Percentiles rank a stretch among this genome's conserved stretches.
phyloP scores from a whole-genome alignment of 805 yeast genomes.

The Dipodascus albidus region DNA sequence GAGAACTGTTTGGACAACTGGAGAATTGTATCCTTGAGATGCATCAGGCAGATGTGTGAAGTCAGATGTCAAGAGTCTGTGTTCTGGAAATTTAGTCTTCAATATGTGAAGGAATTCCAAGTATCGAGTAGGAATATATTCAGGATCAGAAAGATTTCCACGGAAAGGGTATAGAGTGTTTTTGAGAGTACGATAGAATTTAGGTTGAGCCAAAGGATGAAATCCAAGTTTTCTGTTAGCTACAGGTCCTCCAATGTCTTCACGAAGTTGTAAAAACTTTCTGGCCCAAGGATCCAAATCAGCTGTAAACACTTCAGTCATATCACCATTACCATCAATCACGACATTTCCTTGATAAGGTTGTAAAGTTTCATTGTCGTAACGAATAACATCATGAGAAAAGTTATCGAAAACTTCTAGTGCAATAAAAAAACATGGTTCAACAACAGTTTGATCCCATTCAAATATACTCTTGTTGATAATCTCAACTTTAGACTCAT shows the following conservation, averaged over 20 bases:
- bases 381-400: conserved; percentile 70
- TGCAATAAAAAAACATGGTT: conserved; percentile 69
- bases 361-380: conserved; percentile 51
- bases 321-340: conserved; percentile 61
- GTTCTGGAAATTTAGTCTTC: conserved; percentile 59
- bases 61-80: conserved; percentile 63
- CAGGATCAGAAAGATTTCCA: conserved; percentile 58
- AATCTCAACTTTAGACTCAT: conserved; percentile 45
- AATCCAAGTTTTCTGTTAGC: conserved; percentile 26
- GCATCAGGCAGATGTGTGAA: conserved; percentile 36
- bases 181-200: conserved; percentile 30
- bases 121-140: conserved; percentile 71
- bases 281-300: conserved; percentile 45
- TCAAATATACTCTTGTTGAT: conserved; percentile 67
- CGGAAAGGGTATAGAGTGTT: conserved; percentile 52
- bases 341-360: conserved; percentile 74
- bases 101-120: conserved; percentile 54
- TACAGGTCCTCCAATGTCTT: conserved; percentile 19
- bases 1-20: conserved; percentile 71
- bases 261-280: conserved; percentile 45
- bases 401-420: conserved; percentile 78
- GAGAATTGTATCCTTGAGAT: conserved; percentile 49
- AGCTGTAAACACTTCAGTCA: conserved; percentile 59
- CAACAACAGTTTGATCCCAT: conserved; percentile 48
- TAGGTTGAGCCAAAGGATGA: conserved; percentile 53